Evolutionary conservation across 805 yeast genomes (phyloP).

Genomic region (Metschnikowia chrysomelidarum): DNA sequence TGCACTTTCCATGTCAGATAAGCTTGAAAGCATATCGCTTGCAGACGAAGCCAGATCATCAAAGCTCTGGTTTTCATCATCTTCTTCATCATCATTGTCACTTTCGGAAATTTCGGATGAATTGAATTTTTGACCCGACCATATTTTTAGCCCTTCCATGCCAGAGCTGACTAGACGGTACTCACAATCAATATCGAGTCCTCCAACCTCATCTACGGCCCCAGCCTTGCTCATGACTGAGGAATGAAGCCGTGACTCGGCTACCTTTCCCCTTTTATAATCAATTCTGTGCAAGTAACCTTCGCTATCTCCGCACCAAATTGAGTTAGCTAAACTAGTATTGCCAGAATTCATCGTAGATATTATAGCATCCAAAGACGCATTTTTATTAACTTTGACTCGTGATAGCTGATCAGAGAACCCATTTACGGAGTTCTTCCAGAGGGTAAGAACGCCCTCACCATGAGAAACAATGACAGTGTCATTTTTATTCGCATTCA

Average conservation of each 20-base stretch:
- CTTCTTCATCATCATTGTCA: conserved; percentile 4
- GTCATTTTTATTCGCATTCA: conserved; percentile 50
- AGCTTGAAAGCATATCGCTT: conserved; percentile 4
- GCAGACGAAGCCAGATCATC: not conserved
- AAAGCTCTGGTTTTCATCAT: not conserved
- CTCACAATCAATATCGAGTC: conserved; percentile 74
- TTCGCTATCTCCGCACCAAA: conserved; percentile 80
- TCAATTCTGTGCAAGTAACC: conserved; percentile 71
- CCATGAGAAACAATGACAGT: conserved; percentile 83
- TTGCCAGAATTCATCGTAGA: conserved; percentile 55
- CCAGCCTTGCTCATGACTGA: conserved; percentile 33
- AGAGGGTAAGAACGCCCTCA: conserved; percentile 81
- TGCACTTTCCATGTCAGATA: conserved; percentile 5
- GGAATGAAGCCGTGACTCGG: conserved; percentile 67
- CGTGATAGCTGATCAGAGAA: conserved; percentile 78
- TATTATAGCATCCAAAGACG: conserved; percentile 70
- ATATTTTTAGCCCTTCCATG: conserved; percentile 75
- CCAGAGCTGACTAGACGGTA: conserved; percentile 82
- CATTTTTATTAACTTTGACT: conserved; percentile 63
- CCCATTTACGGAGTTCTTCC: conserved; percentile 73
- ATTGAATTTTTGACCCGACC: conserved; percentile 39
- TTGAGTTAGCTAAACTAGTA: conserved; percentile 43
- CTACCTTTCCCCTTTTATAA: conserved; percentile 57
- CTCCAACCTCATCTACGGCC: conserved; percentile 66
- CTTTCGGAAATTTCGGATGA: not conserved